Base-by-base conservation (phyloP, 2,329 filamentous ascomycete genomes). In the Hypoxylon sp. region DNA sequence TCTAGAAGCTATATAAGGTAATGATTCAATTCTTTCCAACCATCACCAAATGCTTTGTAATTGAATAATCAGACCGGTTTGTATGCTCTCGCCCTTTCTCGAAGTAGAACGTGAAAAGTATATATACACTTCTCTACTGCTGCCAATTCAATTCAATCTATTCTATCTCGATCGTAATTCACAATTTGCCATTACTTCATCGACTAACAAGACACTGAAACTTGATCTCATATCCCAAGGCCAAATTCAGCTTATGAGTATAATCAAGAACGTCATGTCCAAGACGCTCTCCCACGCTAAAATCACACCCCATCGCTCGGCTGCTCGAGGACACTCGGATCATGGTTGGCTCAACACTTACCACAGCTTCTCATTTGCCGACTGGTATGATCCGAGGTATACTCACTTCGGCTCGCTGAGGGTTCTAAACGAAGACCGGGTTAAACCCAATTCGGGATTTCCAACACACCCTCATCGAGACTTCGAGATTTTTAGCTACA, bases 271-370 rank as follows among this genome's bases (percentile, higher is more conserved):
- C 73, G 81, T 81, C 74, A 91, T 91, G 88, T 85, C 88, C 60
- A 89, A 88, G 79, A 82, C 86, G 41, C 87, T 91, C 67, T 80
- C 84, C 38, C 86, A 91, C 79, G 90, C 89, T 73, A 92, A 91
- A 75, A 91, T 97, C 81, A 87, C 87, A 38, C 90, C 91, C 58
- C 92, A 94, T 70, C 89, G 87, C 64, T 96, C 92, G 72, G 83
- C 85, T 65, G 84, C 87, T 48, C 87, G 94, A 56, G 93, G 93
- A 32, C 91, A 94, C 79, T 87, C 88, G 36, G 88, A 97, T 78
- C 92, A 97, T 79, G 93, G 91, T 79, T 97, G 93, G 93, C 87
- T 97, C 7, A 91, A 95, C 81, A 91, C 90, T 6, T 96, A 92
- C 82, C 93, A 97, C 83, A 93, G 90, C 69, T 97, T 97, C 84